Evolutionary conservation across 2,329 filamentous ascomycete genomes (phyloP).

Genomic region (Thelonectria rubi): DNA sequence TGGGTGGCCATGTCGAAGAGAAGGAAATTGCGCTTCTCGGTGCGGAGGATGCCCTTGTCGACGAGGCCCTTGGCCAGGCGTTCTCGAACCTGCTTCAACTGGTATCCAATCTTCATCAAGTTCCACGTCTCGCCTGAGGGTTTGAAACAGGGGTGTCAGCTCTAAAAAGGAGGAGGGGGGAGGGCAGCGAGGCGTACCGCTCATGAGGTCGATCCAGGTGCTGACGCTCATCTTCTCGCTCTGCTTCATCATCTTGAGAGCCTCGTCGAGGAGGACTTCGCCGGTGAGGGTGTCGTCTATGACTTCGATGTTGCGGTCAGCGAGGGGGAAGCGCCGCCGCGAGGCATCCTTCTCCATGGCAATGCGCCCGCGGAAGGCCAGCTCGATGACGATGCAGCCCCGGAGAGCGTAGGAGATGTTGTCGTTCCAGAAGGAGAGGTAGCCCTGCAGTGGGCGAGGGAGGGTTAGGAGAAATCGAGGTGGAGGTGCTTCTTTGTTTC

Average conservation of each 20-base stretch:
- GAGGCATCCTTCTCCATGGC: slow-evolving; percentile 98
- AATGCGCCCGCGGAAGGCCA: slow-evolving; percentile 94
- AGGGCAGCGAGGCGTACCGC: slow-evolving; percentile 66
- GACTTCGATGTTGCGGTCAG: slow-evolving; percentile 95
- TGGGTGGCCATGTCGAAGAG: slow-evolving; percentile 99
- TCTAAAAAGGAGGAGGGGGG: slow-evolving; percentile 11
- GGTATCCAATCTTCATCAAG: slow-evolving; percentile 99
- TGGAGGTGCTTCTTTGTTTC: slow-evolving; percentile 13
- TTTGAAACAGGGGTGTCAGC: slow-evolving; percentile 37
- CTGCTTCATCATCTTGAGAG: slow-evolving; percentile 99
- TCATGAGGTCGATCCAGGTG: slow-evolving; percentile 99
- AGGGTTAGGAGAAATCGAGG: slow-evolving; percentile 13
- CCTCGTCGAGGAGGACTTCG: slow-evolving; percentile 96
- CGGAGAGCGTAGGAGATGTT: slow-evolving; percentile 98
- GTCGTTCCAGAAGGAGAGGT: slow-evolving; percentile 99
- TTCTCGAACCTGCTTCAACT: slow-evolving; percentile 98
- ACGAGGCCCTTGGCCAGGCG: slow-evolving; percentile 96
- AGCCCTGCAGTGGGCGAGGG: slow-evolving; percentile 70
- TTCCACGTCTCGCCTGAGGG: slow-evolving; percentile 97
- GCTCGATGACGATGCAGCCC: slow-evolving; percentile 97
- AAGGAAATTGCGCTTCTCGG: slow-evolving; percentile 98
- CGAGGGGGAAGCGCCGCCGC: slow-evolving; percentile 88
- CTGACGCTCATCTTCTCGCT: slow-evolving; percentile 99
- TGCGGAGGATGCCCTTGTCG: slow-evolving; percentile 97
- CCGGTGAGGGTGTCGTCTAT: slow-evolving; percentile 96